Base-by-base conservation (phyloP, 257 asterid species). In the Penstemon barbatus region DNA sequence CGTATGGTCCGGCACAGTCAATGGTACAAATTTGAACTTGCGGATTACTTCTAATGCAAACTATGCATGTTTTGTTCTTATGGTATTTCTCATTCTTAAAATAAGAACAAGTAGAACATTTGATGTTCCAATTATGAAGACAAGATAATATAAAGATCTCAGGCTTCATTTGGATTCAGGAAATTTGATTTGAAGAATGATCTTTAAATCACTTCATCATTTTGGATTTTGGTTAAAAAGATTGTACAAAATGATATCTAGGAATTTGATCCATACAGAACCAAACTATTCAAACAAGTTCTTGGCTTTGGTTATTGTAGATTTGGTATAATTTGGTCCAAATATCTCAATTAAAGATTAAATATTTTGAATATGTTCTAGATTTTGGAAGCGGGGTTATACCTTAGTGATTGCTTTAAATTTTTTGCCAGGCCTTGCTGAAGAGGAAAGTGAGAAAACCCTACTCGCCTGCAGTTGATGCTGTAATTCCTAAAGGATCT, bases 391-490 rank as follows among this genome's bases (percentile, higher is more conserved):
- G 19, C 70, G 13, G 50, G 15, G 56, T 54, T 38, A 40, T 41
- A 49, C 41, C 19, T 11, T 43, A 61, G 60, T 44, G 36, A 39
- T 54, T 62, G 18, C 61, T 68, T 43, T 56, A 58, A 45, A 6
- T 6, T 50, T n/a, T 68, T 42, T 70, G 66, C 55, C 90, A 92
- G 99, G 95, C 78, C 13, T 72, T 80, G 66, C 79, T 63, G 74
- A 85, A 81, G 80, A 81, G 89, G 73, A 94, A 94, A 74, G 96
- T 84, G 70, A 82, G 85, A 38, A 87, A 82, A 73, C 99, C 99
- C 57, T 94, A 94, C 67, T 84, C 96, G 39, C 99, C 99, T 4
- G 40, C 39, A 42, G 67, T 84, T 53, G 96, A 92, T 63, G 66
- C 68, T 60, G 79, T 57, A 58, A 75, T 65, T 74, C 74, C 86